Conservation (phyloP, 345 rosid genomes). For the Theobroma cacao region DNA sequence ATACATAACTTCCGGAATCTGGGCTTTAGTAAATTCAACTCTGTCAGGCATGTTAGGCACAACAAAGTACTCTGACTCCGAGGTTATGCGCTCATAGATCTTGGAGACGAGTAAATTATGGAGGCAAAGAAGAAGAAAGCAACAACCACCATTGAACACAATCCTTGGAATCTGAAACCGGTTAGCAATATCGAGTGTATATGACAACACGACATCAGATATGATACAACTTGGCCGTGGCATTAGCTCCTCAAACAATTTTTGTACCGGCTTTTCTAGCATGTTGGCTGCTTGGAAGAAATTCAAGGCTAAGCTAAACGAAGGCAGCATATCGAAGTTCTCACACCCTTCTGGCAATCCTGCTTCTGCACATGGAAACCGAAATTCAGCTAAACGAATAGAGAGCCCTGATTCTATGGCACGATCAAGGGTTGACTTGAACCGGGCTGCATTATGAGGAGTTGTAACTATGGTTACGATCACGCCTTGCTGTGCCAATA, state of each 20-base stretch:
- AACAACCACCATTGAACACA: conserved; percentile 35
- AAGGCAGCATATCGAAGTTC: conserved; percentile 30
- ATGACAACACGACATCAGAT: conserved; percentile 35
- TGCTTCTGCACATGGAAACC: conserved; percentile 22
- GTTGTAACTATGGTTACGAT: conserved; percentile 46
- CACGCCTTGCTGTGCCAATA: conserved; percentile 41
- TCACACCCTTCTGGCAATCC: conserved; percentile 42
- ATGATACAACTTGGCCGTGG: conserved; percentile 43
- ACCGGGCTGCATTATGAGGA: conserved; percentile 27
- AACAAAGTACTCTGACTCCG: conserved; percentile 12
- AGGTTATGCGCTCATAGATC: conserved; percentile 8
- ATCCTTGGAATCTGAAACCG: conserved; percentile 45
- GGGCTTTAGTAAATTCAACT: conserved; percentile 29
- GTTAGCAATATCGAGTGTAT: conserved; percentile 30
- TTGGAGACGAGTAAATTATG: conserved; percentile 18
- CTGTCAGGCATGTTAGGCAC: conserved; percentile 28
- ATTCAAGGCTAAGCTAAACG: conserved; percentile 3
- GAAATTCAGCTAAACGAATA: conserved; percentile 22
- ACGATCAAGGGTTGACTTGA: conserved; percentile 14
- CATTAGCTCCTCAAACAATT: conserved; percentile 23
- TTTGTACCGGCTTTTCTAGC: conserved; percentile 19
- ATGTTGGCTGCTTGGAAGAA: conserved; percentile 24
- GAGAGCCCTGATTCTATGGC: conserved; percentile 22
- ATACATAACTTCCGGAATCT: conserved; percentile 15
- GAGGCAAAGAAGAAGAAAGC: conserved; percentile 31